Conservation (phyloP, 805 yeast genomes). For the Candida ulmi region DNA sequence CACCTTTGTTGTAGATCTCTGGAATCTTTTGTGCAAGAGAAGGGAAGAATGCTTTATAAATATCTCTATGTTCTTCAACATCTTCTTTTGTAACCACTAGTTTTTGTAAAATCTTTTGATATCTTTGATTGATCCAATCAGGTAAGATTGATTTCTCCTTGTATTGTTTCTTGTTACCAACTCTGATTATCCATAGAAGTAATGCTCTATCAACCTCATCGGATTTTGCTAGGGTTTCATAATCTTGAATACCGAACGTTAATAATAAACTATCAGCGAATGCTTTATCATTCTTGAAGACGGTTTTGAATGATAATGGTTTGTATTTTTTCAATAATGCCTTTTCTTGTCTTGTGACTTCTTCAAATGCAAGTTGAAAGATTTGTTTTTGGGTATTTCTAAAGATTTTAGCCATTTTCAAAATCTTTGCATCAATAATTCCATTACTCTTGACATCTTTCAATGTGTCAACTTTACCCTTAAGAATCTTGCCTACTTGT, state of each 20-base stretch:
- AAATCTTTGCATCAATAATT: conserved; percentile 17
- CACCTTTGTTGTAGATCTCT: conserved; percentile 47
- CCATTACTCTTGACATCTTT: conserved; percentile 27
- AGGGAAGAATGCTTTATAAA: conserved; percentile 51
- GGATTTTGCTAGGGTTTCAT: conserved; percentile 42
- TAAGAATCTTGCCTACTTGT: conserved; percentile 45
- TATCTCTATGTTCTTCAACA: conserved; percentile 44
- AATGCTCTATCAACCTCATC: conserved; percentile 53
- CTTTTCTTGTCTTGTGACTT: conserved; percentile 41
- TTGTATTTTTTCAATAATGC: conserved; percentile 36
- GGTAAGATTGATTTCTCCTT: conserved; percentile 32
- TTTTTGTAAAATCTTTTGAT: conserved; percentile 30
- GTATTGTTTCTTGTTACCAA: conserved; percentile 39
- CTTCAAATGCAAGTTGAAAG: conserved; percentile 39
- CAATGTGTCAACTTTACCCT: conserved; percentile 39
- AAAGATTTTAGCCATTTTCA: conserved; percentile 38
- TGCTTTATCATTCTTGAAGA: conserved; percentile 47
- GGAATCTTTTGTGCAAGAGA: conserved; percentile 44
- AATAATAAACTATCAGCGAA: conserved; percentile 51
- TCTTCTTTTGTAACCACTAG: conserved; percentile 44
- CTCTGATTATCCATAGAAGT: conserved; percentile 58
- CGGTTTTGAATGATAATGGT: conserved; percentile 48
- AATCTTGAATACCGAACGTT: conserved; percentile 50
- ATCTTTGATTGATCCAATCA: conserved; percentile 41
- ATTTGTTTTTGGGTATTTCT: conserved; percentile 43